Evolutionary conservation across 1,284 basidiomycete species (phyloP).

Genomic region (Boletus smithii): DNA sequence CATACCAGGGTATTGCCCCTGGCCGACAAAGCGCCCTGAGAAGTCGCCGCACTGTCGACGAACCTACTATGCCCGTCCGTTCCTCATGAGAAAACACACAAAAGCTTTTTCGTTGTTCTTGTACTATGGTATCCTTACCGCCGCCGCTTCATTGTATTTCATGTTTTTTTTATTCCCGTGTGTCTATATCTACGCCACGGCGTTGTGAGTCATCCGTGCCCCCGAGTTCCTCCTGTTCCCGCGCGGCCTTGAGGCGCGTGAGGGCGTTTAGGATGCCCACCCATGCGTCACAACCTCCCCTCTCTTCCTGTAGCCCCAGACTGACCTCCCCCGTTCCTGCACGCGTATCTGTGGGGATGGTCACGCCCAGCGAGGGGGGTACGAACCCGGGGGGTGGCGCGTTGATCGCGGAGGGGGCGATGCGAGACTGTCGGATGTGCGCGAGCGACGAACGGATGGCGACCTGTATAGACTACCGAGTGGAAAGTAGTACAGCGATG

Average conservation of each 20-base stretch:
- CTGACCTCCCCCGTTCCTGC: constrained; percentile 34
- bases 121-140: constrained; percentile 1
- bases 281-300: constrained; percentile 74
- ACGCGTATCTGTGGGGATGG: constrained; percentile 49
- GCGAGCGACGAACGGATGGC: constrained; percentile 73
- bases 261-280: constrained; percentile 65
- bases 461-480: constrained; percentile 61
- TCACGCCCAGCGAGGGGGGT: constrained; percentile 74
- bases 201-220: constrained; percentile 8
- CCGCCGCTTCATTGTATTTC: constrained; percentile 3
- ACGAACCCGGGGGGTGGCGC: constrained; percentile 69
- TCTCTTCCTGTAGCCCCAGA: constrained; percentile 72
- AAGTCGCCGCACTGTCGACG: constrained; percentile 24
- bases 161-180: constrained; percentile 22
- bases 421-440: constrained; percentile 76
- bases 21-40: constrained; percentile 15
- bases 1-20: too few species aligned
- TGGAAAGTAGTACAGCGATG: background rate
- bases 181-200: constrained; percentile 18
- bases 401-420: constrained; percentile 76
- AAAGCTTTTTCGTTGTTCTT: background rate
- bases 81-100: constrained; percentile 1
- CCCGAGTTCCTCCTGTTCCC: constrained; percentile 34
- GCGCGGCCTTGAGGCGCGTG: constrained; percentile 52
- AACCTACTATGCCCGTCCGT: constrained; percentile 8